Conservation (phyloP, 2,329 filamentous ascomycete genomes). For the Diaporthe citriasiana region DNA sequence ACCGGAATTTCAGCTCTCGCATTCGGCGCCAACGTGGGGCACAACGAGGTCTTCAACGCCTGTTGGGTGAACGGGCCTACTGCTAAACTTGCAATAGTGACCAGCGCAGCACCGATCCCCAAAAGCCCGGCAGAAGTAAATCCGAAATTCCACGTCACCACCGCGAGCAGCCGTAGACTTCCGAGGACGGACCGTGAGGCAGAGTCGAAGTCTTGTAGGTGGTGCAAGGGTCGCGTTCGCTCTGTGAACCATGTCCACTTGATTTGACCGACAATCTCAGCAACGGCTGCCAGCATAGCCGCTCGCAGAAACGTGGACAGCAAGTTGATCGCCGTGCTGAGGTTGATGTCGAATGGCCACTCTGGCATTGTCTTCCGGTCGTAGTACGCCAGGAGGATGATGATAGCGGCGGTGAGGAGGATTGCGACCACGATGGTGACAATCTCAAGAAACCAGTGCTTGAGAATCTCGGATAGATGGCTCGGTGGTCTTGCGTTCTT, state of each 20-base stretch:
- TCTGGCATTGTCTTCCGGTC: conserved; percentile 41
- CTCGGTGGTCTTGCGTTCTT: conserved; percentile 2
- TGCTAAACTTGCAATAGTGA: conserved; percentile 48
- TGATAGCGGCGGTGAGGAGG: conserved; percentile 37
- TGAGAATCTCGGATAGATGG: conserved; percentile 34
- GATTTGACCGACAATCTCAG: conserved; percentile 51
- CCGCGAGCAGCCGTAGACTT: conserved; percentile 46
- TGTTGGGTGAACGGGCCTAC: conserved; percentile 52
- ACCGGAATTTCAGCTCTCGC: conserved; percentile 32
- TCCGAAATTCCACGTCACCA: conserved; percentile 39
- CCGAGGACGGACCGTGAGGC: conserved; percentile 50
- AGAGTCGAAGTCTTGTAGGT: conserved; percentile 51
- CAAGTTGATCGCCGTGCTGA: conserved; percentile 45
- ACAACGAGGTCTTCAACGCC: conserved; percentile 46
- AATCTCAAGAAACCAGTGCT: conserved; percentile 39
- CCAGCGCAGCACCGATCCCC: conserved; percentile 43
- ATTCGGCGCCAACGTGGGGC: conserved; percentile 43
- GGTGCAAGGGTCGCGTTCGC: conserved; percentile 46
- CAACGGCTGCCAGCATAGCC: conserved; percentile 48
- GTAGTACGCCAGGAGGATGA: conserved; percentile 33
- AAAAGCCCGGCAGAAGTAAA: conserved; percentile 42
- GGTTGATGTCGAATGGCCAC: conserved; percentile 47
- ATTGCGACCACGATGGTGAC: conserved; percentile 34
- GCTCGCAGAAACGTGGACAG: conserved; percentile 44
- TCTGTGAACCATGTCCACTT: conserved; percentile 52